Evolutionary conservation across 805 yeast genomes (phyloP).

Genomic region (Suhomyces xylopsoci): DNA sequence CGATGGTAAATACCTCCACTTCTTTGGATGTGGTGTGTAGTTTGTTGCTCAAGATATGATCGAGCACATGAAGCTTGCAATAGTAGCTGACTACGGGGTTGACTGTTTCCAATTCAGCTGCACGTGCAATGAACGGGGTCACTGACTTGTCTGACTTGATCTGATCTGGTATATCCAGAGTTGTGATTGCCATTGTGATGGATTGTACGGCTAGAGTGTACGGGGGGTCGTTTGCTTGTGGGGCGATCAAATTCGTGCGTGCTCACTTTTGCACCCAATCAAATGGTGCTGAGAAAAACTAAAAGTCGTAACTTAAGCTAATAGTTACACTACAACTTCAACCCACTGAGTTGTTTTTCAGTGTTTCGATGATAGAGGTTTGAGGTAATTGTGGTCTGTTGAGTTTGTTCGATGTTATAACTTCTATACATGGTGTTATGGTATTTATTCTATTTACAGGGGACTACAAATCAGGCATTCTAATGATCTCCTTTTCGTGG

Average conservation of each 20-base stretch:
- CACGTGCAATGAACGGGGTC: constrained; percentile 49
- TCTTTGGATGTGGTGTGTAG: constrained; percentile 56
- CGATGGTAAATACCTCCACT: constrained; percentile 57
- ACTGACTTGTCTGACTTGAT: constrained; percentile 36
- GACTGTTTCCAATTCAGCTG: constrained; percentile 52
- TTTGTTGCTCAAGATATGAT: constrained; percentile 58
- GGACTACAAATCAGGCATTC: constrained; percentile 67
- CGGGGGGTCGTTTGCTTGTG: background rate
- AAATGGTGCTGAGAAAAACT: background rate
- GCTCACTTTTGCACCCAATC: background rate
- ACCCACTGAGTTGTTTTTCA: too few species aligned
- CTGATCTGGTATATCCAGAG: constrained; percentile 20
- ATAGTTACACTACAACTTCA: background rate
- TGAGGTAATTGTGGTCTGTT: too few species aligned
- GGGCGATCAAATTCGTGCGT: background rate
- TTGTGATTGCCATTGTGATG: constrained; percentile 1
- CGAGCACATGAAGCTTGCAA: constrained; percentile 67
- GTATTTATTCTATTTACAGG: background rate
- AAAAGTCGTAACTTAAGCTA: too few species aligned
- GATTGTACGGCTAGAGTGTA: background rate
- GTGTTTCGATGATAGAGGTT: too few species aligned
- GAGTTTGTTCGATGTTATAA: too few species aligned
- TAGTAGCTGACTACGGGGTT: constrained; percentile 74
- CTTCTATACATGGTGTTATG: background rate
- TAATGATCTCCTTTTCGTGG: constrained; percentile 64